phyloP scores from a whole-genome alignment of 2,329 filamentous ascomycete genomes.

The Boeremia lycopersici region DNA sequence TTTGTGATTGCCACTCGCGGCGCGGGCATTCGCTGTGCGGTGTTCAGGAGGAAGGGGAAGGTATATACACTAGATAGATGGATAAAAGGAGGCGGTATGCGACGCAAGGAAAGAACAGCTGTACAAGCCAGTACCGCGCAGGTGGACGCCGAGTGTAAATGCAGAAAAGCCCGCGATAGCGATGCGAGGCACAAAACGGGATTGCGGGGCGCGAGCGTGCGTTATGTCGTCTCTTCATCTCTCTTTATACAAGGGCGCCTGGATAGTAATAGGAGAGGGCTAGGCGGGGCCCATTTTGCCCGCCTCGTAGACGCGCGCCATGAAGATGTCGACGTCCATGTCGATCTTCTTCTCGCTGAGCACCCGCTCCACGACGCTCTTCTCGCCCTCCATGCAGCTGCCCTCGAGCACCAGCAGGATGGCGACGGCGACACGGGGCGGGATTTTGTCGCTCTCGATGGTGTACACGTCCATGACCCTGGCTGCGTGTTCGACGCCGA shows the following conservation, averaged over 20 bases:
- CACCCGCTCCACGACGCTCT: constrained; percentile 29
- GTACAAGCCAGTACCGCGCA: too few relatives aligned
- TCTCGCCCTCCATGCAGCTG: constrained; percentile 44
- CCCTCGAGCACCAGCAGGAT: constrained; percentile 62
- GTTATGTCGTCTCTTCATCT: constrained; percentile 9
- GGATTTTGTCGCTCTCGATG: constrained; percentile 77
- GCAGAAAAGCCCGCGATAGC: too few relatives aligned
- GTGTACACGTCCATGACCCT: constrained; percentile 82
- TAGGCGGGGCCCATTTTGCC: constrained; percentile 30
- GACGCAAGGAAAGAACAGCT: too few relatives aligned
- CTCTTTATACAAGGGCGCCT: background rate
- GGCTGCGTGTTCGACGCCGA: constrained; percentile 72
- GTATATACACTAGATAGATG: constrained; percentile 1
- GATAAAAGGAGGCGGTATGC: background rate
- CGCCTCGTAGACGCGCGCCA: constrained; percentile 43
- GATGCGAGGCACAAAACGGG: too few relatives aligned
- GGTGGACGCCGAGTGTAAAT: too few relatives aligned
- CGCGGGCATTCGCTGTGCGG: background rate
- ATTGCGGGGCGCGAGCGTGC: background rate
- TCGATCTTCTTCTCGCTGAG: constrained; percentile 26
- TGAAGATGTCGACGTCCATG: constrained; percentile 38
- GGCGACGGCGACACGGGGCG: constrained; percentile 74
- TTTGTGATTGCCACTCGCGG: background rate
- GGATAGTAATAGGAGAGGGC: too few relatives aligned
- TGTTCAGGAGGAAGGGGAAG: background rate